Conservation (phyloP, 108 stramenopile species). For the Nannochloropsis gaditana region DNA sequence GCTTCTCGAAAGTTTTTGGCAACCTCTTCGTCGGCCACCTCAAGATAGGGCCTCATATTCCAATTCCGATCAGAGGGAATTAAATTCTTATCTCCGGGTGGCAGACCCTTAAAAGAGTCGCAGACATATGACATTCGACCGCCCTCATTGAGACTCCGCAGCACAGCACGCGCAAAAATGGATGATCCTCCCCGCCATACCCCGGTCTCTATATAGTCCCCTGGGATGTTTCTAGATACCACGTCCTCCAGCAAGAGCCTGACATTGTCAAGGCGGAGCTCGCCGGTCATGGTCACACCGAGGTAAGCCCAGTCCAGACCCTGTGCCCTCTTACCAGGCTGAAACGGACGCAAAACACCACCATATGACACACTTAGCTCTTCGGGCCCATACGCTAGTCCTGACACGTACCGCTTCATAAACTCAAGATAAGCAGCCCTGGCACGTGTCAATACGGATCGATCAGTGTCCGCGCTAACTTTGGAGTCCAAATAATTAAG, state of each 20-base stretch:
- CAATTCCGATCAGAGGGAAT: slow-evolving; percentile 29
- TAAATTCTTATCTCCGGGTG: slow-evolving; percentile 32
- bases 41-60: slow-evolving; percentile 43
- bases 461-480: background rate
- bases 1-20: slow-evolving; percentile 3
- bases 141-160: background rate
- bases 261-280: background rate
- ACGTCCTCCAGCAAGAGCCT: background rate
- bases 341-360: background rate
- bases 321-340: background rate
- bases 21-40: slow-evolving; percentile 22
- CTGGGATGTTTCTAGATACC: background rate
- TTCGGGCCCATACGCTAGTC: background rate
- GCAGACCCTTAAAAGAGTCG: slow-evolving; percentile 30
- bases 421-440: slow-evolving; percentile 17
- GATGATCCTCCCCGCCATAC: slow-evolving; percentile 29
- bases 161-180: slow-evolving; percentile 21
- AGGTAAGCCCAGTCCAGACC: slow-evolving; percentile 22
- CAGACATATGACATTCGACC: slow-evolving; percentile 21
- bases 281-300: background rate
- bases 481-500: background rate
- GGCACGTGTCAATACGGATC: background rate
- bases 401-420: background rate
- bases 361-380: background rate
- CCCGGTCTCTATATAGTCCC: slow-evolving; percentile 25